Conservation (phyloP, 2,329 filamentous ascomycete genomes). For the Aspergillus candidus region DNA sequence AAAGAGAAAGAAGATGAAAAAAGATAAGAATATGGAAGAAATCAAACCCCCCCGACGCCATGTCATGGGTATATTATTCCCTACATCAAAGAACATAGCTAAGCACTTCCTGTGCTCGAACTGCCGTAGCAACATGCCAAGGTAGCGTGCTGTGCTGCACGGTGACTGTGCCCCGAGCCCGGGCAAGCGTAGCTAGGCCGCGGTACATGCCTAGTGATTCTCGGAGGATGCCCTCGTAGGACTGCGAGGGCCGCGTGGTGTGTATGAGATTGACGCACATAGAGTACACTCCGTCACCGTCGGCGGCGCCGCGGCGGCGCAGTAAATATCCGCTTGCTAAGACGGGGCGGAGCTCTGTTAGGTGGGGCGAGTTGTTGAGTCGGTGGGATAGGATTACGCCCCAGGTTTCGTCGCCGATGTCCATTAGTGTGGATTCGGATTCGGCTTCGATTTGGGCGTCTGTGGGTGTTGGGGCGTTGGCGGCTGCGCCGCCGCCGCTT, state of each 20-base stretch:
- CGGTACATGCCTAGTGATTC: conserved; percentile 42
- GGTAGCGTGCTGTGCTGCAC: conserved; percentile 39
- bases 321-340: conserved; percentile 44
- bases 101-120: conserved; percentile 37
- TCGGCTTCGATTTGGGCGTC: conserved; percentile 41
- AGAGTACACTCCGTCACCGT: conserved; percentile 37
- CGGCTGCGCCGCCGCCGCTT: conserved; percentile 25
- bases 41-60: conserved; percentile 7
- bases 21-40: conserved; percentile 4
- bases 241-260: conserved; percentile 22
- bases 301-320: conserved; percentile 37
- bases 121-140: conserved; percentile 44
- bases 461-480: conserved; percentile 33
- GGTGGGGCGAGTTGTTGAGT: conserved; percentile 35
- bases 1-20: too few relatives aligned
- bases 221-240: conserved; percentile 33
- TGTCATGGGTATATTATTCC: conserved; percentile 3
- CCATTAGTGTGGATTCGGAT: conserved; percentile 51
- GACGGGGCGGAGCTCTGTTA: conserved; percentile 39
- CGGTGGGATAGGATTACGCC: conserved; percentile 50
- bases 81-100: conserved; percentile 34
- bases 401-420: conserved; percentile 57
- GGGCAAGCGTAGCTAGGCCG: conserved; percentile 39
- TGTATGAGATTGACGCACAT: conserved; percentile 40
- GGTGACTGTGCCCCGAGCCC: conserved; percentile 37